Evolutionary conservation across 371 early-diverging fungal genomes (phyloP), one percentile per base, ranked within the genome.

Genomic region (Mucor ambiguus): DNA sequence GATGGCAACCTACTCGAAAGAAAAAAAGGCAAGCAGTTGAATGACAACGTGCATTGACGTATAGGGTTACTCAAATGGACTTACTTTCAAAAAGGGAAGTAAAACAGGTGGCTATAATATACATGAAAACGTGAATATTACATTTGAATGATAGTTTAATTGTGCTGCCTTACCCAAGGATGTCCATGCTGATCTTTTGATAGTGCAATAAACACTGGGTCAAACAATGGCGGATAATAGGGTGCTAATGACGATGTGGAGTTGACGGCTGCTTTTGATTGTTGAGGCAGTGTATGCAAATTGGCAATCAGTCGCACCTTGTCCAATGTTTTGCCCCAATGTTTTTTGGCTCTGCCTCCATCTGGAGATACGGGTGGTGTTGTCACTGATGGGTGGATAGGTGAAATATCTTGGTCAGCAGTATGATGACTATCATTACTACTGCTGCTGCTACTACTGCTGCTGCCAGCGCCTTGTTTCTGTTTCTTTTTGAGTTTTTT

Each of bases 311-410:
- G 66, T 20, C 77, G 67, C 5, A 82, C 71, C 63, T 78, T 79
- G 48, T 78, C 82, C 11, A 82, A 56, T 6, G 82, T 80, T 38
- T 82, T 82, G 9, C 69, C 70, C 83, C 83, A 82, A 26, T 77
- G 64, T 22, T 66, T 67, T 29, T 66, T 76, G 7, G 75, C 83
- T 29, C 60, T 64, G n/a, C 43, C 63, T 10, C 22, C 24, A 22
- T n/a, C 35, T 3, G n/a, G 33, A 18, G 18, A n/a, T 7, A 30
- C 46, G 9, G 69, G 44, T 43, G 70, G 28, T 26, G 52, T 52
- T 26, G 24, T 24, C 1, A 14, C 52, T 9, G 52, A 14, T 12
- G 9, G 28, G 12, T 24, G 14, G 14, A 28, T 52, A 12, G 52
- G 52, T 52, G 28, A 26, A 24, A 3, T 22, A n/a, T 43, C 44